phyloP scores from a whole-genome alignment of 1,284 basidiomycete genomes.

The Leccinum pachyderme region DNA sequence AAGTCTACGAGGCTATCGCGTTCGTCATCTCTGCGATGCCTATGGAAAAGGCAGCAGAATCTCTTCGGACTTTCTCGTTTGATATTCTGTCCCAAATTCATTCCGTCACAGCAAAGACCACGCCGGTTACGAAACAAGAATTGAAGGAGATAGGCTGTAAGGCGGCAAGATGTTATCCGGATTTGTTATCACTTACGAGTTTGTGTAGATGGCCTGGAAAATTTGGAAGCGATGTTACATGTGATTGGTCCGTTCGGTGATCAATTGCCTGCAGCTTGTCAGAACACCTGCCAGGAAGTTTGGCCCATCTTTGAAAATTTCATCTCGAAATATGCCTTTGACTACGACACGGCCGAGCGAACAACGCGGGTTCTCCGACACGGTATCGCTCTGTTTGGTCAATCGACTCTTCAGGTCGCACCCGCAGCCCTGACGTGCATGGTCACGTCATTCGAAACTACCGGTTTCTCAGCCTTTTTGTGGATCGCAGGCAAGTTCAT shows the following conservation, averaged over 20 bases:
- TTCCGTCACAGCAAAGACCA: constrained; percentile 49
- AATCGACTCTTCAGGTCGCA: constrained; percentile 64
- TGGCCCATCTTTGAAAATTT: constrained; percentile 86
- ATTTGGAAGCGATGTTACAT: constrained; percentile 83
- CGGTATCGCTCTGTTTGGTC: constrained; percentile 81
- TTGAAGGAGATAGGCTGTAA: constrained; percentile 61
- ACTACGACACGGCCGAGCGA: constrained; percentile 82
- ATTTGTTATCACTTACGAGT: constrained; percentile 1
- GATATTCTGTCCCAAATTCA: constrained; percentile 75
- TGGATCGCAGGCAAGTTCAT: constrained; percentile 93
- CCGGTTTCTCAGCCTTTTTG: constrained; percentile 85
- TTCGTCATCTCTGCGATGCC: constrained; percentile 94
- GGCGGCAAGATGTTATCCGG: constrained; percentile 25
- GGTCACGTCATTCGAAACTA: constrained; percentile 75
- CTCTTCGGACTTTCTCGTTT: constrained; percentile 80
- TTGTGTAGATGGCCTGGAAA: constrained; percentile 75
- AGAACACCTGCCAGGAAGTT: constrained; percentile 74
- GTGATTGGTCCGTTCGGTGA: constrained; percentile 81
- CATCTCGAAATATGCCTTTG: constrained; percentile 76
- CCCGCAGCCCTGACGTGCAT: constrained; percentile 75
- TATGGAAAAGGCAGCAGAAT: constrained; percentile 79
- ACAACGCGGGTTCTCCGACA: constrained; percentile 85
- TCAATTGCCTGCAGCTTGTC: constrained; percentile 78
- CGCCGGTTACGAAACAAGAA: constrained; percentile 59
- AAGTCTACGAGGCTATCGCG: constrained; percentile 94